phyloP scores from a whole-genome alignment of 345 rosid species.

The Bretschneidera sinensis region DNA sequence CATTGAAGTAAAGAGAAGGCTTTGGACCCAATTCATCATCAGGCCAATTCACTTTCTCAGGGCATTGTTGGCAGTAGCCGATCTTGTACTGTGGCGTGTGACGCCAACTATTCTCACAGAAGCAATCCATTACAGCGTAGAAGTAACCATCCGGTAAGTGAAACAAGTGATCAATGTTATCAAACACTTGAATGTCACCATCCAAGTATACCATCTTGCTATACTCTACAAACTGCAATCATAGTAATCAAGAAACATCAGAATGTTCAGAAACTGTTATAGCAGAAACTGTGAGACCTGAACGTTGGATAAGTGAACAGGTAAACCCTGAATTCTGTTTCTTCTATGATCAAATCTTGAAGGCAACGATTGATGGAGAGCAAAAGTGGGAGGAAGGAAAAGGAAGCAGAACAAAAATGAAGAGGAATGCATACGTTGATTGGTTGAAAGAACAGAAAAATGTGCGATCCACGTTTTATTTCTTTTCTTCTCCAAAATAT shows the following conservation, averaged over 20 bases:
- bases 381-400: too few species aligned
- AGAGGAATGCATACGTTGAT: too few species aligned
- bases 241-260: background rate
- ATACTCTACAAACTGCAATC: slow-evolving; percentile 38
- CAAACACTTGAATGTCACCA: slow-evolving; percentile 52
- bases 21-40: slow-evolving; percentile 35
- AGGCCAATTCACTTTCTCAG: slow-evolving; percentile 41
- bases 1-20: slow-evolving; percentile 54
- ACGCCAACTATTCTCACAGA: slow-evolving; percentile 50
- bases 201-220: slow-evolving; percentile 45
- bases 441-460: too few species aligned
- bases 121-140: slow-evolving; percentile 50
- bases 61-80: slow-evolving; percentile 56
- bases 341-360: too few species aligned
- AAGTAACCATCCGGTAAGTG: slow-evolving; percentile 38
- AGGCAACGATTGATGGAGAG: too few species aligned
- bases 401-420: too few species aligned
- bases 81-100: slow-evolving; percentile 36
- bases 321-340: too few species aligned
- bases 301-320: background rate
- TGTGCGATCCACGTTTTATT: too few species aligned
- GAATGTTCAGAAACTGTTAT: too few species aligned
- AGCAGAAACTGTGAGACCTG: too few species aligned
- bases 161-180: slow-evolving; percentile 45
- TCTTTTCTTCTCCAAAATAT: too few species aligned